phyloP scores from a whole-genome alignment of 371 early-diverging fungal species.

The Lichtheimia corymbifera region DNA sequence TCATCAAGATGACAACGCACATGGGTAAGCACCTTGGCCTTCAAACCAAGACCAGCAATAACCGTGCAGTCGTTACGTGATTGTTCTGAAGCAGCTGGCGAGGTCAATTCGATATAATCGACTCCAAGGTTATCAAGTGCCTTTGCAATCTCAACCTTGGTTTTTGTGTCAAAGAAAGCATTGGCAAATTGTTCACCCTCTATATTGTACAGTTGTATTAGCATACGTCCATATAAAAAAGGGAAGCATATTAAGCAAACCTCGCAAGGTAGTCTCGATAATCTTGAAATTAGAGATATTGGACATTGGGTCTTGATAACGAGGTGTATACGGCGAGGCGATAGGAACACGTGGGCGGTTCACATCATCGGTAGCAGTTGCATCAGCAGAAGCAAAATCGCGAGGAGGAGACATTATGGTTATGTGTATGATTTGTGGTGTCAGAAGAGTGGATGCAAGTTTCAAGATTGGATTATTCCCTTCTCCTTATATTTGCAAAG shows the following conservation, averaged over 20 bases:
- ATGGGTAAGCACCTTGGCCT: conserved; percentile 96
- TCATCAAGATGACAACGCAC: conserved; percentile 98
- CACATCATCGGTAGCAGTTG: conserved; percentile 5
- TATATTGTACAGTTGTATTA: conserved; percentile 15
- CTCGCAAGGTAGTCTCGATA: conserved; percentile 94
- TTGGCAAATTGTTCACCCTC: conserved; percentile 99
- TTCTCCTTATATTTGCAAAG: conserved; percentile 8
- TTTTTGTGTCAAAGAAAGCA: conserved; percentile 94
- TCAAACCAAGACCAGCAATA: conserved; percentile 88
- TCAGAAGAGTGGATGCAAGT: too few relatives aligned
- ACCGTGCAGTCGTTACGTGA: conserved; percentile 88
- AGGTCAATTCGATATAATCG: conserved; percentile 95
- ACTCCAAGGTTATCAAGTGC: conserved; percentile 95
- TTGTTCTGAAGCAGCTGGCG: conserved; percentile 96
- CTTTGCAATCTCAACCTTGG: conserved; percentile 96
- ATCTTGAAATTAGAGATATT: conserved; percentile 91
- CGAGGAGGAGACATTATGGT: conserved; percentile 13
- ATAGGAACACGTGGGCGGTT: conserved; percentile 34
- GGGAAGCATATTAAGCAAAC: conserved; percentile 30
- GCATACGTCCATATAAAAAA: background rate
- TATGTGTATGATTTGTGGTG: background rate
- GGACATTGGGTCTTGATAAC: conserved; percentile 75
- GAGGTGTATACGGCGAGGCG: conserved; percentile 60
- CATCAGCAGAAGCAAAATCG: conserved; percentile 5
- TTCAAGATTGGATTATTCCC: background rate